phyloP scores from a whole-genome alignment of 2,329 filamentous ascomycete species.

The Ophiostoma quercus region DNA sequence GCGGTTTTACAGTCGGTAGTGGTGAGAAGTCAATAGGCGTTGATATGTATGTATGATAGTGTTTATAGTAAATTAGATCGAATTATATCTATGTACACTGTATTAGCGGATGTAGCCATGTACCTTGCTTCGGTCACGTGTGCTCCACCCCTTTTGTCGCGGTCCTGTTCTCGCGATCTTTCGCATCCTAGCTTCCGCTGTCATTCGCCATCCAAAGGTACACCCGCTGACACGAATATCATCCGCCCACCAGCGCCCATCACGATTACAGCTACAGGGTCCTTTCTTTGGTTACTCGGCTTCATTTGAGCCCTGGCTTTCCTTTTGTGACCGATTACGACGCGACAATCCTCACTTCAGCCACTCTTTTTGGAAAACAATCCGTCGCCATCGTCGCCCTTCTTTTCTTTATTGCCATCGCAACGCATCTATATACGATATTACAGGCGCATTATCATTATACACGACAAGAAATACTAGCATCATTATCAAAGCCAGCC shows the following conservation, averaged over 20 bases:
- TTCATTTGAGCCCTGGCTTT: not conserved
- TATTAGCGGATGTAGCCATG: not conserved
- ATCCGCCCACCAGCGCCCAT: not conserved
- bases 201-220: constrained; percentile 1
- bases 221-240: not conserved
- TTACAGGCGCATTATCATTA: not conserved
- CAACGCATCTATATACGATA: not conserved
- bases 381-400: not conserved
- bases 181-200: constrained; percentile 10
- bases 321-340: not conserved
- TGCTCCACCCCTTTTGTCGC: constrained; percentile 9
- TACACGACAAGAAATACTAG: not conserved
- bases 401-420: not conserved
- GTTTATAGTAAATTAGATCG: too few species aligned
- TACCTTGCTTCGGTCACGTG: not conserved
- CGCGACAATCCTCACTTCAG: not conserved
- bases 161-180: constrained; percentile 14
- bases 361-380: not conserved
- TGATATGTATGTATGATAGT: too few species aligned
- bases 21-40: not conserved
- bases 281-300: not conserved
- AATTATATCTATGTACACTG: not conserved
- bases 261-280: not conserved
- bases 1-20: not conserved
- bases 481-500: not conserved